These are phyloP conservation scores for Cicer yamashitae DNA, from an alignment of 306 rosid species.

Conservation along the genomic window DNA sequence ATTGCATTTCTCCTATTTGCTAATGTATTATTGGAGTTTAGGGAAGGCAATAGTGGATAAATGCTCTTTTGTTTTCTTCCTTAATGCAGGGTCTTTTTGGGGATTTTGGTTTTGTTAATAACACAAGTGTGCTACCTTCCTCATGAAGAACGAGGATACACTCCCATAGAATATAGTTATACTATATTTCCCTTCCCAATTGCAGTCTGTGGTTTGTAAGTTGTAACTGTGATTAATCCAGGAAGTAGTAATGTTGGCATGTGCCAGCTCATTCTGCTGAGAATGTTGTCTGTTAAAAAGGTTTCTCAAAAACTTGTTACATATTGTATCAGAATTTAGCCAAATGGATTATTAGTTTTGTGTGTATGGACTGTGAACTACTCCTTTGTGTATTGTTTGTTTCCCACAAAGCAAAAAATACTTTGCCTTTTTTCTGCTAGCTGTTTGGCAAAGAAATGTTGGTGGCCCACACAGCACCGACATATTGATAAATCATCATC, in stretches of 20 bases:
- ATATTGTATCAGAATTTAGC: constrained; percentile 43
- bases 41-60: constrained; percentile 6
- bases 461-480: constrained; percentile 54
- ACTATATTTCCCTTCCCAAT: constrained; percentile 34
- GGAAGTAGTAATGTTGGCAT: constrained; percentile 47
- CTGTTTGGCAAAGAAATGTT: constrained; percentile 61
- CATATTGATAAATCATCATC: constrained; percentile 38
- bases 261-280: constrained; percentile 39
- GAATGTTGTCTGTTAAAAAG: constrained; percentile 46
- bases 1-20: constrained; percentile 20
- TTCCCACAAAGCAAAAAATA: constrained; percentile 41
- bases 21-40: constrained; percentile 30
- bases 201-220: constrained; percentile 45
- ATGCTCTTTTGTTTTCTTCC: constrained; percentile 23
- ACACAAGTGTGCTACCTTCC: constrained; percentile 52
- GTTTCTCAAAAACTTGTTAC: constrained; percentile 45
- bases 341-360: constrained; percentile 39
- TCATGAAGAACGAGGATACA: constrained; percentile 48
- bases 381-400: constrained; percentile 48
- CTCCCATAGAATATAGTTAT: constrained; percentile 34
- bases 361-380: constrained; percentile 25
- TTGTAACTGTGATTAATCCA: constrained; percentile 39
- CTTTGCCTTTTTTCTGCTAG: constrained; percentile 49
- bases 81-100: constrained; percentile 72
- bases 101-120: constrained; percentile 71